A percentile compares a stretch with the other conserved stretches of the same genome.
Conservation (phyloP, 306 rosid genomes). For the Castanea sativa region DNA sequence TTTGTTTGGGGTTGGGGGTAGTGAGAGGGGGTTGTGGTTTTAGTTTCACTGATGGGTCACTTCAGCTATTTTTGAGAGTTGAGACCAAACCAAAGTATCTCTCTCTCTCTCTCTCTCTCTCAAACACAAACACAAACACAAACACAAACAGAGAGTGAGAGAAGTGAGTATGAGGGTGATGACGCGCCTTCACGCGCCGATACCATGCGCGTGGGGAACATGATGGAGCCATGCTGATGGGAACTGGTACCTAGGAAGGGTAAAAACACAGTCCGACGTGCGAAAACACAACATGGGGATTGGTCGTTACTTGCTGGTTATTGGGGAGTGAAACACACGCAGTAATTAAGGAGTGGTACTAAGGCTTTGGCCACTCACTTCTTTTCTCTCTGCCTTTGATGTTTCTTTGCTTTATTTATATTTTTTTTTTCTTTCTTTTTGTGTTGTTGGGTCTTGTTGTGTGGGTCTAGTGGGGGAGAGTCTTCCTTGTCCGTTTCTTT, state of each 20-base stretch:
- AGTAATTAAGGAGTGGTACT: conserved; percentile 2
- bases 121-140: conserved; percentile 8
- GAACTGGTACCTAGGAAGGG: conserved; percentile 21
- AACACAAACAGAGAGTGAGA: conserved; percentile 17
- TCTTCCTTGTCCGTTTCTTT: conserved; percentile 46
- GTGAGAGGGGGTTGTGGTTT: neutral
- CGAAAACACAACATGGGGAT: conserved; percentile 26
- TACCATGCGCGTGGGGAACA: conserved; percentile 47
- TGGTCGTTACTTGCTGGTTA: conserved; percentile 37
- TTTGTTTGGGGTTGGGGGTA: neutral
- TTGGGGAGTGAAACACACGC: conserved; percentile 55
- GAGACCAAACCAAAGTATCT: neutral
- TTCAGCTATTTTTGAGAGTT: conserved; percentile 11
- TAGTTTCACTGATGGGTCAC: conserved; percentile 15
- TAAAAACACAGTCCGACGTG: conserved; percentile 41
- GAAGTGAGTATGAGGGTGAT: conserved; percentile 18
- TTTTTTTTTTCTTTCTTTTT: neutral
- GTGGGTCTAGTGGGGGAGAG: conserved; percentile 47
- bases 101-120: too few relatives aligned
- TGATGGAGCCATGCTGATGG: conserved; percentile 9
- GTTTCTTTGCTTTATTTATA: neutral
- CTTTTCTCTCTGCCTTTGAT: neutral
- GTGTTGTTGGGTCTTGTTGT: conserved; percentile 43
- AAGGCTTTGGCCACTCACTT: neutral
- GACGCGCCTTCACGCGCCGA: conserved; percentile 38